Conservation (phyloP, 2,329 filamentous ascomycete species). For the Penicillium sclerotigenum region DNA sequence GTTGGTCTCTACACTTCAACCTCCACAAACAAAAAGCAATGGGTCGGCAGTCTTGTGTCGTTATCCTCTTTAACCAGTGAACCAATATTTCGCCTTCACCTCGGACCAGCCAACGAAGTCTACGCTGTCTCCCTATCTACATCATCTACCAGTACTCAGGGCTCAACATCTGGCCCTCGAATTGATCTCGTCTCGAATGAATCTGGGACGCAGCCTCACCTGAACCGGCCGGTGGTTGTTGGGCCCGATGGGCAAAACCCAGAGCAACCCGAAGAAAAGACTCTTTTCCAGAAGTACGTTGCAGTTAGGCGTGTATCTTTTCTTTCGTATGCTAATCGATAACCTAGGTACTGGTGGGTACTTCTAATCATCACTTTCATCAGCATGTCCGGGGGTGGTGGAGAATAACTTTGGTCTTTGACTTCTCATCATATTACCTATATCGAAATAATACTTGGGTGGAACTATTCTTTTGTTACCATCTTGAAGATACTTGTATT, state of each 20-base stretch:
- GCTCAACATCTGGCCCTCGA: slow-evolving; percentile 20
- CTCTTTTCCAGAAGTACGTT: slow-evolving; percentile 45
- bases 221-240: slow-evolving; percentile 42
- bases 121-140: slow-evolving; percentile 41
- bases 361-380: slow-evolving; percentile 43
- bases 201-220: slow-evolving; percentile 36
- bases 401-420: slow-evolving; percentile 28
- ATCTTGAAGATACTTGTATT: neutral
- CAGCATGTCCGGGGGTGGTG: slow-evolving; percentile 40
- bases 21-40: slow-evolving; percentile 34
- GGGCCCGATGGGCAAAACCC: slow-evolving; percentile 38
- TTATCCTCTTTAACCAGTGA: slow-evolving; percentile 31
- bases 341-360: slow-evolving; percentile 48
- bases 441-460: neutral
- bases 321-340: neutral
- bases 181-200: slow-evolving; percentile 36
- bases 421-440: neutral
- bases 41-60: slow-evolving; percentile 42
- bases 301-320: neutral
- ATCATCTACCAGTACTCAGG: slow-evolving; percentile 14
- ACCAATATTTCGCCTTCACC: slow-evolving; percentile 41
- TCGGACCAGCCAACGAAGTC: slow-evolving; percentile 36
- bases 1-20: slow-evolving; percentile 50
- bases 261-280: slow-evolving; percentile 43
- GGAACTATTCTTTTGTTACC: neutral